Conservation (phyloP, 176 grass and related monocot genomes). For the Musa troglodytarum region DNA sequence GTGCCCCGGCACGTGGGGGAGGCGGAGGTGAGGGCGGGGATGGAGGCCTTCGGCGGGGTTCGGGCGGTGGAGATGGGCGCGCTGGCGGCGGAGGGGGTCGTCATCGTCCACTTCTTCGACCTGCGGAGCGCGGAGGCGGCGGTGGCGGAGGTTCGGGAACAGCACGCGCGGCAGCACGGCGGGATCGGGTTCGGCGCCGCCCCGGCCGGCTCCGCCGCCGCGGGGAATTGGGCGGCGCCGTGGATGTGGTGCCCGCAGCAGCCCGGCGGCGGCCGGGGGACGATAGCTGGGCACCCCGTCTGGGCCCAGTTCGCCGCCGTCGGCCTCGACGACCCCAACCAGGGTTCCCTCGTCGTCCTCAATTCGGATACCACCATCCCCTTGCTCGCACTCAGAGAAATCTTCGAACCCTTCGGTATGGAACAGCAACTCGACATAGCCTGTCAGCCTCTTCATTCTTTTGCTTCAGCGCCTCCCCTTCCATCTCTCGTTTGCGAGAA, state of each 20-base stretch:
- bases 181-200: constrained; percentile 38
- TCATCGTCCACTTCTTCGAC: constrained; percentile 70
- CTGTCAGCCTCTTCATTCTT: no score
- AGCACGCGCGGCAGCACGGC: constrained; percentile 65
- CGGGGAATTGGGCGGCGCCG: constrained; percentile 16
- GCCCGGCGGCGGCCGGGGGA: constrained; percentile 20
- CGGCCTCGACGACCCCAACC: constrained; percentile 40
- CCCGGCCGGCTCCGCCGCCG: constrained; percentile 23
- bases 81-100: constrained; percentile 50
- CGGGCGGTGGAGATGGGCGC: constrained; percentile 41
- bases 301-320: constrained; percentile 66
- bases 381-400: constrained; percentile 44
- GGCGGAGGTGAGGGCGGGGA: constrained; percentile 34
- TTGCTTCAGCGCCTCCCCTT: no score
- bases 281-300: constrained; percentile 53
- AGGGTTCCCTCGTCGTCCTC: constrained; percentile 65
- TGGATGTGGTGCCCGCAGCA: constrained; percentile 40
- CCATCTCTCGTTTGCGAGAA: no score
- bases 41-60: constrained; percentile 67
- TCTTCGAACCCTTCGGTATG: constrained; percentile 76
- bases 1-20: constrained; percentile 66
- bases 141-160: constrained; percentile 48
- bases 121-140: constrained; percentile 64
- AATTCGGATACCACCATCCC: constrained; percentile 51
- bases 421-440: neutral